Evolutionary conservation across 495 filamentous ascomycete species (phyloP).

Genomic region (Trichocladium uniseriatum): DNA sequence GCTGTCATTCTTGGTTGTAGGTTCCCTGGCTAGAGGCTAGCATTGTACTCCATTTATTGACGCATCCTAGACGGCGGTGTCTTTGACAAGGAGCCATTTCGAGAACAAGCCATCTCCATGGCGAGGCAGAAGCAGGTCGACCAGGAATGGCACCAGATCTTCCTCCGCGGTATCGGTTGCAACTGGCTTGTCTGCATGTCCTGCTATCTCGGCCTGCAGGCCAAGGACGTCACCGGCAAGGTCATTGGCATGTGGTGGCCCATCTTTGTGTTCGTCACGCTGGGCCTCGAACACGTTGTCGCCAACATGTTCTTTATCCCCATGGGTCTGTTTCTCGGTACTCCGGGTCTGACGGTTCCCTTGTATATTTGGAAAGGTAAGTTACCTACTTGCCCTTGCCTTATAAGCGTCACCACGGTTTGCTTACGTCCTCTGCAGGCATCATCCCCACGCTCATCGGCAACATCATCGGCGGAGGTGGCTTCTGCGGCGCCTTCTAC

Average conservation of each 20-base stretch:
- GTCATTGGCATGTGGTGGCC: conserved; percentile 57
- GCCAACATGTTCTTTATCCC: conserved; percentile 60
- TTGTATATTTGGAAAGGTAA: conserved; percentile 56
- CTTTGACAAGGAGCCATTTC: conserved; percentile 45
- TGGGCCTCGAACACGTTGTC: conserved; percentile 54
- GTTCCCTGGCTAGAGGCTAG: too few species aligned
- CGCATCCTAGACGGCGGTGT: conserved; percentile 42
- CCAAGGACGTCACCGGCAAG: conserved; percentile 48
- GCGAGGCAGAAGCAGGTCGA: conserved; percentile 41
- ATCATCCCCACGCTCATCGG: conserved; percentile 51
- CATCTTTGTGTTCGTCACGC: conserved; percentile 49
- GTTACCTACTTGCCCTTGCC: not conserved
- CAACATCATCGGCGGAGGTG: conserved; percentile 48
- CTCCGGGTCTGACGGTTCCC: conserved; percentile 41
- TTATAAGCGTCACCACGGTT: not conserved
- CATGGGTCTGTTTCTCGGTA: conserved; percentile 43
- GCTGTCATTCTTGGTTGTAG: conserved; percentile 50
- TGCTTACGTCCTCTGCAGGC: conserved; percentile 13
- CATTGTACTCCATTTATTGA: not conserved
- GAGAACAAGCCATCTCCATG: conserved; percentile 38
- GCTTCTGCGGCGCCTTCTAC: conserved; percentile 43
- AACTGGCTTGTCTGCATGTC: conserved; percentile 59
- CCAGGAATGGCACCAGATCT: conserved; percentile 50
- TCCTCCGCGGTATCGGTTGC: conserved; percentile 51
- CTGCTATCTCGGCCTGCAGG: conserved; percentile 47